Conservation (phyloP, 2,329 filamentous ascomycete genomes). For the Chalaropsis ovoidea region DNA sequence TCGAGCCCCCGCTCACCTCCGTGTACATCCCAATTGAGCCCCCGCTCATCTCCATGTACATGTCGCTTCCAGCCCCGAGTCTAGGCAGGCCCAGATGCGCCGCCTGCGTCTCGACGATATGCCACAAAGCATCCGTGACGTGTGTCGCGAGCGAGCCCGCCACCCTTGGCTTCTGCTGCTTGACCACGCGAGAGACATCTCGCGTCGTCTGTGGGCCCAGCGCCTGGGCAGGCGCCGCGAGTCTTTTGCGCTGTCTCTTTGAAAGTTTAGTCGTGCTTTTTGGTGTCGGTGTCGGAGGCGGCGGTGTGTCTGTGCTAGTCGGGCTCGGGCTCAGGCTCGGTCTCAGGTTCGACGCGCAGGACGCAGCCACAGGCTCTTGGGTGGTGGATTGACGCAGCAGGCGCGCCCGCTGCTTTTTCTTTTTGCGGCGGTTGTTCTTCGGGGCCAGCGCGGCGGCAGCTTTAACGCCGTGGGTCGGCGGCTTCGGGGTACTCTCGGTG, state of each 20-base stretch:
- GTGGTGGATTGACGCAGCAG: too few relatives aligned
- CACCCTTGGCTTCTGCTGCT: neutral
- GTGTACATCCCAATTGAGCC: too few relatives aligned
- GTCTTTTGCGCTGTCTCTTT: conserved; percentile 1
- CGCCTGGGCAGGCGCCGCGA: neutral
- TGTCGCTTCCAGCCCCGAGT: neutral
- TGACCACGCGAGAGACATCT: neutral
- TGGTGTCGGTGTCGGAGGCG: neutral
- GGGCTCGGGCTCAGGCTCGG: too few relatives aligned
- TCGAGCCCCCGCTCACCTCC: too few relatives aligned
- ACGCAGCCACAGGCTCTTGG: too few relatives aligned
- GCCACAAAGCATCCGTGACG: neutral
- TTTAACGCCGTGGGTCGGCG: neutral
- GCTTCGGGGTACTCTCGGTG: neutral
- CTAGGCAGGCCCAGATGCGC: neutral
- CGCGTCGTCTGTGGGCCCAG: neutral
- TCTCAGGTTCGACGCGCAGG: too few relatives aligned
- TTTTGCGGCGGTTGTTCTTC: too few relatives aligned
- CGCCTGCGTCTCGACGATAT: conserved; percentile 2
- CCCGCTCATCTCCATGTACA: neutral
- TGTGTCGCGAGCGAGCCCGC: neutral
- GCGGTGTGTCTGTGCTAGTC: neutral
- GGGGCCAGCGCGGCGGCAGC: neutral
- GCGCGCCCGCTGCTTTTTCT: too few relatives aligned
- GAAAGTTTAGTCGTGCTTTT: neutral